Conservation (phyloP, 345 rosid species). For the Eucalyptus marginata region DNA sequence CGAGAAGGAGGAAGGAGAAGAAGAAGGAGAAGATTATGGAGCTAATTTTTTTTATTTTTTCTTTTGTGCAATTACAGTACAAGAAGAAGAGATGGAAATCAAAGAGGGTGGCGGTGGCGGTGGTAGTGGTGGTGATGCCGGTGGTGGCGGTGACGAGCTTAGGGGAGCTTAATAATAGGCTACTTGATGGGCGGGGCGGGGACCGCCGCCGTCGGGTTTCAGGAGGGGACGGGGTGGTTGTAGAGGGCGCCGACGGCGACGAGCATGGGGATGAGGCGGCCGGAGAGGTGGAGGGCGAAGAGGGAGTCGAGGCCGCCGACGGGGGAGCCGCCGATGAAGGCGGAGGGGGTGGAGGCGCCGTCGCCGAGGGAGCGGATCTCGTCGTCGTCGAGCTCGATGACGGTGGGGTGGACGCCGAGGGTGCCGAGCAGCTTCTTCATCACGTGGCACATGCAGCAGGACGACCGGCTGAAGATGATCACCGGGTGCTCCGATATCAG, state of each 20-base stretch:
- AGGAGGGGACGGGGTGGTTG: background rate
- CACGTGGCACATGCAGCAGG: slow-evolving; percentile 97
- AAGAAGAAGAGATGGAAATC: background rate
- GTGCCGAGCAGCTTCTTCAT: slow-evolving; percentile 72
- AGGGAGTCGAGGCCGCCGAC: slow-evolving; percentile 93
- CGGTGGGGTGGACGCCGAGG: slow-evolving; percentile 83
- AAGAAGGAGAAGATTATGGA: background rate
- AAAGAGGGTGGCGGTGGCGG: background rate
- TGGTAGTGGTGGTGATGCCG: background rate
- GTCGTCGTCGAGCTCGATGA: slow-evolving; percentile 81
- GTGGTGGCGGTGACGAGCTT: background rate
- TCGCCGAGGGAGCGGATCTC: slow-evolving; percentile 59
- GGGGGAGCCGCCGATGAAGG: slow-evolving; percentile 73
- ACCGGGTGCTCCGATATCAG: slow-evolving; percentile 90
- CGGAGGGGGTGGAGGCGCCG: slow-evolving; percentile 29
- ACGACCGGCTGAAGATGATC: slow-evolving; percentile 73
- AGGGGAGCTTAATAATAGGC: background rate
- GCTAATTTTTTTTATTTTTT: background rate
- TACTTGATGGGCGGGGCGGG: background rate
- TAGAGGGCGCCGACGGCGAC: slow-evolving; percentile 74
- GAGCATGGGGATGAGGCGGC: slow-evolving; percentile 81
- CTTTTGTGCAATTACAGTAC: background rate
- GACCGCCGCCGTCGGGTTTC: background rate
- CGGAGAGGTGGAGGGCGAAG: slow-evolving; percentile 78
- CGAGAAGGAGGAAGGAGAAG: background rate